Evolutionary conservation across 371 early-diverging fungal species (phyloP), one percentile per base, ranked within the genome.

Genomic region (Chytridium lagenaria): DNA sequence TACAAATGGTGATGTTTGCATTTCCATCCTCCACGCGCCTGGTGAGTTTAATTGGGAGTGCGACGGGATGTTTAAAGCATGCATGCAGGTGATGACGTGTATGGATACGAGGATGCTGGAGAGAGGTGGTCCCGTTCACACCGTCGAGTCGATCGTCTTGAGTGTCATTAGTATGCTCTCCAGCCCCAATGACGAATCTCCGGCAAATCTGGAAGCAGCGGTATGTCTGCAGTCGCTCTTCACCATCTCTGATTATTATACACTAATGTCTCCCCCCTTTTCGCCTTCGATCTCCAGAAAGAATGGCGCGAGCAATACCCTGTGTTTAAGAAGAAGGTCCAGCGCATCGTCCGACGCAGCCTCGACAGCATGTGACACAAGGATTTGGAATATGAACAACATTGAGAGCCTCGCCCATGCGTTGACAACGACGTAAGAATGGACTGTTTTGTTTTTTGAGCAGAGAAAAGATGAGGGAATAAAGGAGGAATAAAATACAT

Each of bases 71-170:
- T n/a, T n/a, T n/a, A n/a, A n/a, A n/a, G n/a, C n/a, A n/a, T n/a
- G n/a, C n/a, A n/a, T 36, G 26, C 34, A 73, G 85, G 85, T 34
- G 89, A 90, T 34, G 98, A 97, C 82, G 91, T 90, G 78, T 97
- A 89, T 77, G 98, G 96, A 22, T 96, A 97, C 75, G 98, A 97
- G 77, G 78, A 90, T 50, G 91, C 95, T 7, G 86, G 83, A 37
- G 98, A 97, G 77, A 86, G 98, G 57, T 98, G 98, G 98, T 84
- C 92, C 98, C 15, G 92, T 96, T 10, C 92, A 95, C 78, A 95
- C 95, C n/a, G 95, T 96, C 51, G 92, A 94, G 75, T 93, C 93
- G n/a, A 94, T 98, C 78, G 78, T 95, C 50, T 68, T 95, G 30
- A 90, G 90, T 39, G 94, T 98, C 19, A 92, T 94, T 52, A 91